phyloP scores from a whole-genome alignment of 108 stramenopile species.

The Fistulifera pelliculosa region DNA sequence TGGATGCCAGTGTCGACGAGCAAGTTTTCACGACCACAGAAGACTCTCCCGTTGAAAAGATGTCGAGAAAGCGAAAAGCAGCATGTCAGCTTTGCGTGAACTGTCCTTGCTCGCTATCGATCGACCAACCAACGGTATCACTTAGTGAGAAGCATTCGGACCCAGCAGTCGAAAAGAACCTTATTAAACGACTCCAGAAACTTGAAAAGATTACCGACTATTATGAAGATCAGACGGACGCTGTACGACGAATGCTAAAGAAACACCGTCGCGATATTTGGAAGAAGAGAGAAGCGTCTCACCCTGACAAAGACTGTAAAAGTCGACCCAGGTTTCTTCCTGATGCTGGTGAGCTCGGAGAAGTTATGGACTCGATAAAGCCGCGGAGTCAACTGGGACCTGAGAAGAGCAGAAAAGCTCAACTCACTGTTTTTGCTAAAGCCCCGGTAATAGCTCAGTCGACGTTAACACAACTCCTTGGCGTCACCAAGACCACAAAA shows the following conservation, averaged over 20 bases:
- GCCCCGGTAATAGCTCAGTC: slow-evolving; percentile 12
- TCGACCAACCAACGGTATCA: neutral
- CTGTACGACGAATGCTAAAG: slow-evolving; percentile 26
- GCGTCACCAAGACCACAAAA: neutral
- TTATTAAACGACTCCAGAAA: slow-evolving; percentile 35
- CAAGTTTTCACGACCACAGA: neutral
- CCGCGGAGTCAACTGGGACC: neutral
- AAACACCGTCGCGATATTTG: slow-evolving; percentile 33
- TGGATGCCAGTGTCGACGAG: neutral
- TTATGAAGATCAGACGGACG: slow-evolving; percentile 21
- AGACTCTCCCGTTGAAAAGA: neutral
- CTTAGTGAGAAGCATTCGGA: slow-evolving; percentile 22
- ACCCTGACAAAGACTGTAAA: neutral
- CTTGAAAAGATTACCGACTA: slow-evolving; percentile 29
- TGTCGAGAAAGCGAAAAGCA: neutral
- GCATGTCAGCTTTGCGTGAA: neutral
- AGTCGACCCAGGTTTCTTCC: slow-evolving; percentile 21
- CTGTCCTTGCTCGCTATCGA: neutral
- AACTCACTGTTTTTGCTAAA: neutral
- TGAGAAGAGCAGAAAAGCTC: slow-evolving; percentile 6
- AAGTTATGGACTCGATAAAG: slow-evolving; percentile 6
- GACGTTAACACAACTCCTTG: slow-evolving; percentile 26
- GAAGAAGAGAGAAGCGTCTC: slow-evolving; percentile 13
- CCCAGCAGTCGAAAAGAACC: slow-evolving; percentile 26
- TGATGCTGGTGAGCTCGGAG: slow-evolving; percentile 20